These are phyloP conservation scores for Chaetomiaceae sp. DNA, from an alignment of 2,329 filamentous ascomycete species.

Conservation along the genomic window DNA sequence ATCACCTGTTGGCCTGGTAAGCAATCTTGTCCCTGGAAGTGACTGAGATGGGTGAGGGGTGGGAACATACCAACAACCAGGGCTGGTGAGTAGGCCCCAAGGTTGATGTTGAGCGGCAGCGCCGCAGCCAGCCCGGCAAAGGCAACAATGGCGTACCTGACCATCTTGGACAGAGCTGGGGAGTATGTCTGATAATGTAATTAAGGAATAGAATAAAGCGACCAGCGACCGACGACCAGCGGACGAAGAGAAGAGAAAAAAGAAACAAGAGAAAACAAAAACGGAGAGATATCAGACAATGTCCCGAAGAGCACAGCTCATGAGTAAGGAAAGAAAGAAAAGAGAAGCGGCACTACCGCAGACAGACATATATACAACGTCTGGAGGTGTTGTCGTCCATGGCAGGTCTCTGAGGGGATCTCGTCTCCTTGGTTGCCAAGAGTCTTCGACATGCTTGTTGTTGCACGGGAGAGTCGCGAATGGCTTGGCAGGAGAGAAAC, in stretches of 20 bases:
- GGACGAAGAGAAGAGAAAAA: constrained; percentile 27
- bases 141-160: constrained; percentile 34
- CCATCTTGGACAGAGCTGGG: constrained; percentile 32
- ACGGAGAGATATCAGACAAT: constrained; percentile 12
- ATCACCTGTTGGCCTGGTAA: constrained; percentile 32
- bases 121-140: constrained; percentile 37
- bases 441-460: not conserved
- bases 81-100: constrained; percentile 42
- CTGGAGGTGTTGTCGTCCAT: not conserved
- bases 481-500: constrained; percentile 8
- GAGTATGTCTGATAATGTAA: constrained; percentile 3
- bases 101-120: constrained; percentile 41
- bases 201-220: constrained; percentile 27
- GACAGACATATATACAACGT: constrained; percentile 32
- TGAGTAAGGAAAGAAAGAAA: constrained; percentile 10
- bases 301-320: constrained; percentile 35
- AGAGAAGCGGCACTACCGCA: constrained; percentile 9
- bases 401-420: too few relatives aligned
- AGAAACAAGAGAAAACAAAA: constrained; percentile 24
- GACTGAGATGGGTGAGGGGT: not conserved
- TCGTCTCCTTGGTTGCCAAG: too few relatives aligned
- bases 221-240: constrained; percentile 36
- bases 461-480: not conserved
- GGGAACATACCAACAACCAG: constrained; percentile 34
- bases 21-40: not conserved